A percentile compares a stretch with the other conserved stretches of the same genome.
phyloP scores from a whole-genome alignment of 208 protist species.

The Leishmania tarentolae region DNA sequence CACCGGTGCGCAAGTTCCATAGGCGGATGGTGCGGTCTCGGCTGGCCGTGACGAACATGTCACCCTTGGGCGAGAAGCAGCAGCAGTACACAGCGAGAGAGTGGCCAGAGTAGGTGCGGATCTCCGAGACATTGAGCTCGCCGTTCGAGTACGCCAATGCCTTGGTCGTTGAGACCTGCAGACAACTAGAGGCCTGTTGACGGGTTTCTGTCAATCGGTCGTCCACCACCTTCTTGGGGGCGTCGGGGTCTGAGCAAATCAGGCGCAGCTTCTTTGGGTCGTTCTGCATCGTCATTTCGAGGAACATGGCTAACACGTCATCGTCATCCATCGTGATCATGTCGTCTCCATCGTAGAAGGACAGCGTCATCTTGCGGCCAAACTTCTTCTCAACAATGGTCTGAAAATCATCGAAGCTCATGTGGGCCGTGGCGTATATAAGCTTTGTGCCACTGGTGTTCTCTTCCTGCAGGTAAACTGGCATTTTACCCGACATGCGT shows the following conservation, averaged over 20 bases:
- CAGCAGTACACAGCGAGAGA: conserved; percentile 83
- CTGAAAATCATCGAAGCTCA: conserved; percentile 75
- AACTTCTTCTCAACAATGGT: conserved; percentile 83
- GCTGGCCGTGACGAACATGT: conserved; percentile 75
- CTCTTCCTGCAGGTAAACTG: conserved; percentile 79
- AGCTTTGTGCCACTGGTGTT: conserved; percentile 59
- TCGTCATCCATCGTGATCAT: conserved; percentile 85
- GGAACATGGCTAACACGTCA: conserved; percentile 85
- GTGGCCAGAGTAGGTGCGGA: conserved; percentile 65
- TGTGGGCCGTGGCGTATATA: conserved; percentile 62
- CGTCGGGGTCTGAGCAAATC: conserved; percentile 54
- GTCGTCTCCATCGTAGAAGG: conserved; percentile 85
- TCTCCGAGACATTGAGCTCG: conserved; percentile 55
- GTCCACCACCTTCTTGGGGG: conserved; percentile 24
- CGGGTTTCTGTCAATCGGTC: conserved; percentile 55
- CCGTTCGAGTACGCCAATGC: conserved; percentile 64
- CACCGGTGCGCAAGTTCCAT: conserved; percentile 67
- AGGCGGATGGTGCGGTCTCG: conserved; percentile 82
- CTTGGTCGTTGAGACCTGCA: conserved; percentile 15
- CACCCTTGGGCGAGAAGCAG: conserved; percentile 73
- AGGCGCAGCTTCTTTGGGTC: conserved; percentile 79
- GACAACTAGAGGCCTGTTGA: conserved; percentile 10
- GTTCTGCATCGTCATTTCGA: conserved; percentile 55
- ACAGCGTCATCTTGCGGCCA: conserved; percentile 61
- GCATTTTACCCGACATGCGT: conserved; percentile 63